phyloP scores from a whole-genome alignment of 345 rosid species.

The Hypericum androsaemum region DNA sequence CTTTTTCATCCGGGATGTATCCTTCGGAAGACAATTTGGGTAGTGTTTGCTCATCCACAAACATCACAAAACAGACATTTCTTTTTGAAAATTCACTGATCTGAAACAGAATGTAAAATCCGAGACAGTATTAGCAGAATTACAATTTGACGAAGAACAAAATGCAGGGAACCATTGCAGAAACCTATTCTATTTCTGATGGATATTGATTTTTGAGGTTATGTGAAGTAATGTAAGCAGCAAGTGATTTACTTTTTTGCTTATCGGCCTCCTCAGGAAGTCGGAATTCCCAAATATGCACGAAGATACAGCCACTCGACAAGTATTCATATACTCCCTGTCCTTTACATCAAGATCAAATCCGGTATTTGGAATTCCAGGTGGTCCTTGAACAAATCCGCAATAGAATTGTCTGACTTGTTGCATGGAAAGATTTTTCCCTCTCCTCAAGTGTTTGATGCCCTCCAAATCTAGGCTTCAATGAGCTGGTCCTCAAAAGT shows the following conservation, averaged over 20 bases:
- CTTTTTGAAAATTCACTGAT: conserved; percentile 76
- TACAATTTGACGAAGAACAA: no score
- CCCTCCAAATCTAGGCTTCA: conserved; percentile 68
- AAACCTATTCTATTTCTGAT: no score
- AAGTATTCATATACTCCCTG: conserved; percentile 59
- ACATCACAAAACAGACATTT: conserved; percentile 20
- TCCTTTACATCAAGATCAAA: conserved; percentile 63
- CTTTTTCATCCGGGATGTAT: conserved; percentile 55
- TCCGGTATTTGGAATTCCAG: conserved; percentile 38
- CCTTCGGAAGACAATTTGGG: conserved; percentile 64
- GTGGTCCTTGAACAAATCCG: conserved; percentile 64
- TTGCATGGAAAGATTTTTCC: conserved; percentile 56
- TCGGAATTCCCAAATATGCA: conserved; percentile 95
- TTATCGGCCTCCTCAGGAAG: conserved; percentile 79
- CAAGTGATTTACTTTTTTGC: conserved; percentile 38
- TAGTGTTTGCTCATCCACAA: conserved; percentile 81
- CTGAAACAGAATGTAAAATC: conserved; percentile 54
- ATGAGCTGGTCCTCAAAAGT: conserved; percentile 15
- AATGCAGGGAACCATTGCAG: no score
- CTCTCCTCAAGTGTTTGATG: conserved; percentile 69
- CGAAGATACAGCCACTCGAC: conserved; percentile 70
- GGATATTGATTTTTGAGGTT: no score
- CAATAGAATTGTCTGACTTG: conserved; percentile 68
- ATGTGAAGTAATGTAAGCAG: no score
- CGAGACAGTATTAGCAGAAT: no score